Base-by-base conservation (phyloP, 2,329 filamentous ascomycete species). In the Phaeosphaeria sp. region DNA sequence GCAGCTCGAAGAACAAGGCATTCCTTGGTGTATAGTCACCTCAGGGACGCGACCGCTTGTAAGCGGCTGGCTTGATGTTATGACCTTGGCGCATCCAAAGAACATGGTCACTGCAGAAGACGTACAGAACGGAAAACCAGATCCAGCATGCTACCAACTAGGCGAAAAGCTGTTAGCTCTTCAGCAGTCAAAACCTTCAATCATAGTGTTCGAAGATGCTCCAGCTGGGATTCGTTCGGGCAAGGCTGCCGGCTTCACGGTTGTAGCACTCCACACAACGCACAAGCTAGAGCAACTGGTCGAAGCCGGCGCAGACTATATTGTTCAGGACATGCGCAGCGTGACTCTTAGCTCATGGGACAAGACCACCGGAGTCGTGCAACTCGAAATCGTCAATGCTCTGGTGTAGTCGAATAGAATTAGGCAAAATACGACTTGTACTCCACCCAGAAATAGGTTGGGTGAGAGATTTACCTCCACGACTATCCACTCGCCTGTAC, bases 141-240 rank as follows among this genome's bases (percentile, higher is more conserved):
- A 83, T 66, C 82, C 82, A 11, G 78, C 77, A 25, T 82, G 81
- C 66, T 84, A 84, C 66, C 66, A 72, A 42, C 69, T 82, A 36
- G 82, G 81, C 3, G 73, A 71, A 44, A 65, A 73, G 59, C 76
- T 78, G 55, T 71, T 83, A 20, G 72, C 75, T 1, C 65, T 83
- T 11, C 50, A 67, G 5, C 73, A 82, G 20, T 81, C 80, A 33
- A 72, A 73, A 15, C 62, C 69, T 23, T 66, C 71, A 11, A 83
- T 94, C 44, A 81, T 97, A 54, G 93, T 97, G 49, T 80, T 97
- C 39, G 93, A 97, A 79, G 93, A 97, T 79, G 91, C 91, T 55
- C 93, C 93, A 5, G 91, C 92, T 7, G 93, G 93, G 5, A 91
- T 97, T 71, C 83, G 80, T 63, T 88, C 93, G 25, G 93, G 93